Evolutionary conservation across 306 rosid genomes (phyloP), one percentile per base, ranked within the genome.

Genomic region (Albizia julibrissin): DNA sequence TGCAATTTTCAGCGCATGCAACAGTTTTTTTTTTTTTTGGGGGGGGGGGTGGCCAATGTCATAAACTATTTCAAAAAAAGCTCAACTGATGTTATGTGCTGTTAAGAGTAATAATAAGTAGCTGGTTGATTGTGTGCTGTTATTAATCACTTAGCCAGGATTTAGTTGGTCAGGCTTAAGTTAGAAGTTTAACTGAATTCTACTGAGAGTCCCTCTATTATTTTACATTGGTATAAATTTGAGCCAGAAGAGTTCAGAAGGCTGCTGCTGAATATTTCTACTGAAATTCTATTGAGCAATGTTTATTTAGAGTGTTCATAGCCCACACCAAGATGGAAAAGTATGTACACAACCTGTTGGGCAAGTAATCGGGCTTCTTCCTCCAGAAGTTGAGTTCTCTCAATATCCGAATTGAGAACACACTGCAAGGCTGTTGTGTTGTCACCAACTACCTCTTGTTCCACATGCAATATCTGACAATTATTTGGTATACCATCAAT

Each of bases 391-490:
- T 93, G 93, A 62, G 88, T 69, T 88, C 98, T 93, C 87, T 96
- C 98, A 47, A 92, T 75, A 84, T 95, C 99, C 26, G 99, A 68
- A 86, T 95, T 95, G 77, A 95, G 93, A 78, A 95, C 97, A 84
- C 99, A 95, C 86, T 95, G 99, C 92, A 95, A 78, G 29, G 99
- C 99, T 16, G 93, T 72, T n/a, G 81, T 90, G 76, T 89, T 84
- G 72, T 96, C 99, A 77, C 99, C 99, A 33, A 61, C 89, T 13
- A 93, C 99, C 89, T 96, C 98, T 80, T 95, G 99, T 85, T 95
- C 99, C 75, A 95, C 99, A 27, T 95, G 99, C 88, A 95, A 86
- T 90, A 93, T 95, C 89, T 92, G 99, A 78, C 98, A 95, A 80
- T 91, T 93, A 66, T 84, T 39, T 3, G 99, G 99, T 88, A 95